Base-by-base conservation (phyloP, 768 basidiomycete species). In the Tremella yokohamensis region DNA sequence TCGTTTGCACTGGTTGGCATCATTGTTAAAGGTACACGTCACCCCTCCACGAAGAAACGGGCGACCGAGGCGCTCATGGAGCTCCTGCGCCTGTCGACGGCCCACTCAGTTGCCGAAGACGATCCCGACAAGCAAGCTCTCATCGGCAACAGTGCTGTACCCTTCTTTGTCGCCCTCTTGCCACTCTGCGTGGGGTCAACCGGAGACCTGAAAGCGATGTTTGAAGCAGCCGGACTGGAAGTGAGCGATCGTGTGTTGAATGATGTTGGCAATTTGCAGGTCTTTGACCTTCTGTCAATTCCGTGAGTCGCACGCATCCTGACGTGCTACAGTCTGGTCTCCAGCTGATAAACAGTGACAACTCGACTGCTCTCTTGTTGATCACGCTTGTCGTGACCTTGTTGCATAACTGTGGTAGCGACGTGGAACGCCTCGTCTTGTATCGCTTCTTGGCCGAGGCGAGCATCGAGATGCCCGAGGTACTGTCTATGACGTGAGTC, bases 1-100 rank as follows among this genome's bases (percentile, higher is more conserved):
- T 88, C 88, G 7, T 89, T 93, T 76, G 85, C 87, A 12, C 76
- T 96, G 18, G 85, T 89, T 1, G 81, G 88, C 0, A 82, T 90
- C 63, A 83, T 94, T 48, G 89, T 91, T 82, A 91, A 92, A 71
- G 90, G 90, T 40, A 78, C 91, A 55, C 84, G 90, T 22, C 84
- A 86, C 64, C 80, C 84, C 1, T 79, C 81, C 2, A 81, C 89
- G 62, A 83, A 79, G 52, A 83, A 84, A 7, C 40, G 56, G 15
- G 57, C 73, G 1, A 54, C 67, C 39, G 65, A 66, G 22, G 50
- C 52, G 77, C 75, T 93, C 38, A 87, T 88, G 12, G 79, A 90
- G 18, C 76, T 93, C 0, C 54, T 66, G 24, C 49, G 45, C 16
- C 19, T 66, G 2, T 19, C 26, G 26, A 62, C 24, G 39, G 38